Base-by-base conservation (phyloP, 768 basidiomycete genomes). In the Russula ochroleuca region DNA sequence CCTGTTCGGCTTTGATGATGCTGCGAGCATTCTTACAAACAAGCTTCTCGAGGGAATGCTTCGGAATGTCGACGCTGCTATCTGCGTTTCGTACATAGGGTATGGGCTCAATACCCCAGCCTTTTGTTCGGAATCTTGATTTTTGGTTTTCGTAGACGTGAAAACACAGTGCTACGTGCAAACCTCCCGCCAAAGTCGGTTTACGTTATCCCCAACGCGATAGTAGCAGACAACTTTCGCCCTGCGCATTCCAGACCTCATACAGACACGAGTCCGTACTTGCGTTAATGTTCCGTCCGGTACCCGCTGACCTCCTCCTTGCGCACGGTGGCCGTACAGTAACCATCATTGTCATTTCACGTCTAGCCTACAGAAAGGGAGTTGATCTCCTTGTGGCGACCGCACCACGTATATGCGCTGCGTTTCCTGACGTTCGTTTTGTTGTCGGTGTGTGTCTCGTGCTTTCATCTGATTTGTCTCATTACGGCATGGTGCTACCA, bases 51-150 rank as follows among this genome's bases (percentile, higher is more conserved):
- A 85, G 13, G 94, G 84, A 5, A 87, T 90, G 2, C 77, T 99
- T 70, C 83, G 86, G 64, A 94, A 96, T 72, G 92, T 95, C 0
- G 96, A 98, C 69, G 93, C 88, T 0, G 92, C 91, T 1, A 94
- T 98, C 28, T 98, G 94, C 69, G 97, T 98, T 53, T 96, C 94
- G 9, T 90, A 98, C 75, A 98, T 95, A 0, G 94, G 96, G 96
- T 93, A 71, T 58, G 85, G 71, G 5, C 23, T 21, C 19, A 19
- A n/a, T 31, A 1, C 23, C 33, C 17, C 58, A 15, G 10, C 61
- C 21, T 15, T 21, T 21, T n/a, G 17, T 62, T 45, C 45, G 25
- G 13, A 11, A 21, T 17, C 9, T 9, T 25, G 47, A 21, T 23
- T 45, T 10, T 17, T 28, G 23, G 21, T 35, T n/a, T 48, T 21